Evolutionary conservation across 176 grass and related monocot genomes (phyloP).

Genomic region (Cenchrus fungigraminus): DNA sequence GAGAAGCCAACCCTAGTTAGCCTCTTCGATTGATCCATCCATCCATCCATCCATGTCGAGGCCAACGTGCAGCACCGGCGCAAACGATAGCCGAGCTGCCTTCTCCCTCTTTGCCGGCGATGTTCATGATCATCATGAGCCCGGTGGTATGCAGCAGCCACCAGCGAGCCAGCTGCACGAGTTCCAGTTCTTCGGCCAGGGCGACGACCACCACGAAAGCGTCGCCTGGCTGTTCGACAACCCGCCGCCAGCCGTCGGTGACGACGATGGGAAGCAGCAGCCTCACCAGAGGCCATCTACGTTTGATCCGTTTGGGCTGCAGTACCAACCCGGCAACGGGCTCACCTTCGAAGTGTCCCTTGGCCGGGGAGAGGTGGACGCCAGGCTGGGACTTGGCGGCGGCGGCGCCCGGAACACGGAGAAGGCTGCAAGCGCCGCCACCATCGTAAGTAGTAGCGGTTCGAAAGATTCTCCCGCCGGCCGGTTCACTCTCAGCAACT

Average conservation of each 20-base stretch:
- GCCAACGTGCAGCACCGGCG: not conserved
- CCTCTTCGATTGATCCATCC: too few relatives aligned
- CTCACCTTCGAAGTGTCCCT: constrained; percentile 35
- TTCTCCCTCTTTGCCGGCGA: constrained; percentile 2
- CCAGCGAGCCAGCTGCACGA: not conserved
- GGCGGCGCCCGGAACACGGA: not conserved
- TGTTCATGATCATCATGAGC: constrained; percentile 1
- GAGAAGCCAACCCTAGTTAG: too few relatives aligned
- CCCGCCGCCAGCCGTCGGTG: not conserved
- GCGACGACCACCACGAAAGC: not conserved
- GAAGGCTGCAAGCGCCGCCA: constrained; percentile 4
- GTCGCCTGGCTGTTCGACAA: constrained; percentile 36
- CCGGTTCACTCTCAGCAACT: not conserved
- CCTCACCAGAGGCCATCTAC: not conserved
- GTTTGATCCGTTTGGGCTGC: not conserved
- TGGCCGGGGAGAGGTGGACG: not conserved
- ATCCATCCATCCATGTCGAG: constrained; percentile 1
- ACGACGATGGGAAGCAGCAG: not conserved
- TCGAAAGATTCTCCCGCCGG: not conserved
- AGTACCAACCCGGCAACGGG: constrained; percentile 7
- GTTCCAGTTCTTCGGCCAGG: constrained; percentile 36
- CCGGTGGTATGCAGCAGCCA: not conserved
- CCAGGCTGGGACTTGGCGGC: not conserved
- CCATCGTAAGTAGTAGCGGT: constrained; percentile 35
- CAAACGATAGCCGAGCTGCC: not conserved